These are phyloP conservation scores for Lachancea mirantina DNA, from an alignment of 805 yeast species.

Conservation along the genomic window DNA sequence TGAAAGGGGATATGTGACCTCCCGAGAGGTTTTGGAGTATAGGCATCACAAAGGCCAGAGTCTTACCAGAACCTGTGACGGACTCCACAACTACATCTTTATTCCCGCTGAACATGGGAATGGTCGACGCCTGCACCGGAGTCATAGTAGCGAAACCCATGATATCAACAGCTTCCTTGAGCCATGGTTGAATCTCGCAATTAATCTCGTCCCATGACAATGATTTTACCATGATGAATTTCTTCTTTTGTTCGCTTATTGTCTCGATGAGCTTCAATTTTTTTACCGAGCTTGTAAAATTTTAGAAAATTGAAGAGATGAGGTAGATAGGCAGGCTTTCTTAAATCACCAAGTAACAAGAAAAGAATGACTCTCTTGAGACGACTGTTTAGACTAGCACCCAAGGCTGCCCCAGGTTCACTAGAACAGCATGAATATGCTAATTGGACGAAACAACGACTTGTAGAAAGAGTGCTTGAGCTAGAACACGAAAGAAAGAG, in stretches of 20 bases:
- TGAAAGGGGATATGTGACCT: conserved; percentile 27
- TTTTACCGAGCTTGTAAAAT: too few species aligned
- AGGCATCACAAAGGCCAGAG: conserved; percentile 84
- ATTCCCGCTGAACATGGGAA: conserved; percentile 74
- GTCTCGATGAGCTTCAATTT: too few species aligned
- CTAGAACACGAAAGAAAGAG: conserved; percentile 38
- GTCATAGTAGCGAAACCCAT: conserved; percentile 81
- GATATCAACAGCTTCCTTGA: conserved; percentile 57
- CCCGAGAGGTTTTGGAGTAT: conserved; percentile 56
- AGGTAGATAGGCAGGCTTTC: too few species aligned
- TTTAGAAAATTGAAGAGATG: neutral
- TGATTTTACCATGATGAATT: conserved; percentile 38
- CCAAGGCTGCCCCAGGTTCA: conserved; percentile 2
- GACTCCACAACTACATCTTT: conserved; percentile 97
- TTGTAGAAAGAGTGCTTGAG: conserved; percentile 48
- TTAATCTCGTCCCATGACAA: conserved; percentile 55
- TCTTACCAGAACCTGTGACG: conserved; percentile 97
- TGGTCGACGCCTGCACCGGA: conserved; percentile 93
- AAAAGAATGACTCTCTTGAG: neutral
- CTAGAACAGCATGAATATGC: conserved; percentile 36
- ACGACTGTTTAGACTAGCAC: conserved; percentile 12
- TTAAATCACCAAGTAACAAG: too few species aligned
- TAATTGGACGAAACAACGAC: conserved; percentile 58
- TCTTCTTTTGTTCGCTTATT: too few species aligned
- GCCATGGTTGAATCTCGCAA: conserved; percentile 59